phyloP scores from a whole-genome alignment of 257 asterid species.

The Datura wrightii region DNA sequence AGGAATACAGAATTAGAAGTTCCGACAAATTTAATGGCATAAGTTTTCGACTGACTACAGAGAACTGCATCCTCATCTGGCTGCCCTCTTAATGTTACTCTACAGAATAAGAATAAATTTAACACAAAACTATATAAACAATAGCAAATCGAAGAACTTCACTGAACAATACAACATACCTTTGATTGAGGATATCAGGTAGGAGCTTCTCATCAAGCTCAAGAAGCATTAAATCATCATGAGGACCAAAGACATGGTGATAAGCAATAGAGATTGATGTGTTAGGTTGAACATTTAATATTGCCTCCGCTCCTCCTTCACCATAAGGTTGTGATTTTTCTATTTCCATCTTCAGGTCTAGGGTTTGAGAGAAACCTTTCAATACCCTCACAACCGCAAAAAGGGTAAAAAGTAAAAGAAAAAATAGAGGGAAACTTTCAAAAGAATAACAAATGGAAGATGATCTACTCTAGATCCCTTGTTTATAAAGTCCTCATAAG shows the following conservation, averaged over 20 bases:
- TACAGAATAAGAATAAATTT: constrained; percentile 34
- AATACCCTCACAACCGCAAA: background rate
- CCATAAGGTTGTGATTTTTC: constrained; percentile 38
- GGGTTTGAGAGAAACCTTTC: background rate
- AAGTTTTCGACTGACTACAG: constrained; percentile 83
- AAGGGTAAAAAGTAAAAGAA: background rate
- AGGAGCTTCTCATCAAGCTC: constrained; percentile 87
- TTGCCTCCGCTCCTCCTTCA: constrained; percentile 74
- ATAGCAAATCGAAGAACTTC: background rate
- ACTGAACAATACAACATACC: constrained; percentile 47
- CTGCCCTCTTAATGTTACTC: constrained; percentile 88
- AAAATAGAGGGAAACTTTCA: background rate
- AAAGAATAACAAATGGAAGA: background rate
- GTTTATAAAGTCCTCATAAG: background rate
- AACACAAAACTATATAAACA: constrained; percentile 19
- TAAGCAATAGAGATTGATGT: constrained; percentile 70
- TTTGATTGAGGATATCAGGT: constrained; percentile 72
- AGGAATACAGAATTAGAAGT: constrained; percentile 89
- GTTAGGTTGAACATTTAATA: constrained; percentile 65
- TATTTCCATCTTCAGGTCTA: constrained; percentile 30
- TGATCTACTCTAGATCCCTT: background rate
- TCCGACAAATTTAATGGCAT: constrained; percentile 88
- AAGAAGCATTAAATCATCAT: constrained; percentile 77
- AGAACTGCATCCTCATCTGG: constrained; percentile 95
- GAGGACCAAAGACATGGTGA: constrained; percentile 75